Conservation (phyloP, 305 asterid species). For the Rubia peregrina region DNA sequence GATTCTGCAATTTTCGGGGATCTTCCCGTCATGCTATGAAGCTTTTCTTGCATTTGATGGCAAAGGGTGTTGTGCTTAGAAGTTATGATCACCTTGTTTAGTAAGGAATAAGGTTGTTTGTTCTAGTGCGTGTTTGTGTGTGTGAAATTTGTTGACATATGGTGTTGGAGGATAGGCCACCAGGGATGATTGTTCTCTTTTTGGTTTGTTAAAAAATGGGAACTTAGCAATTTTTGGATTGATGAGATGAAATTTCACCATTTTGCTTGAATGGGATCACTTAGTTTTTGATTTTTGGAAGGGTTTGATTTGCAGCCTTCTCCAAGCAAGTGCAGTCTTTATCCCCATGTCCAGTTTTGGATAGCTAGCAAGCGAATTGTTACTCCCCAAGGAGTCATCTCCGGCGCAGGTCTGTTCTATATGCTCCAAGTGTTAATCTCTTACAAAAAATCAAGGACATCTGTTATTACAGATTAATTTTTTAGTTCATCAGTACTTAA, state of each 20-base stretch:
- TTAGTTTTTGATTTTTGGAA: neutral
- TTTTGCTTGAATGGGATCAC: conserved; percentile 1
- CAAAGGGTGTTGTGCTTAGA: too few relatives aligned
- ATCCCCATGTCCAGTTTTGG: conserved; percentile 68
- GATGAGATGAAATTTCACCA: neutral
- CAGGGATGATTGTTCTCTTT: neutral
- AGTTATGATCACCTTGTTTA: neutral
- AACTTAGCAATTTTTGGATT: neutral
- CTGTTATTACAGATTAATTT: too few relatives aligned
- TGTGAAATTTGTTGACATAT: neutral
- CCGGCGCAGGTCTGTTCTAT: conserved; percentile 76
- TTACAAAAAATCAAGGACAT: neutral
- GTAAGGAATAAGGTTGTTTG: neutral
- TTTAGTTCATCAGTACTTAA: neutral
- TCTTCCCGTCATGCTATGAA: neutral
- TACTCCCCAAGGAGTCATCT: conserved; percentile 53
- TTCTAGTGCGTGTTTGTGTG: conserved; percentile 1
- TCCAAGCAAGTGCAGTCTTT: conserved; percentile 64
- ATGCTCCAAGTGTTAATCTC: conserved; percentile 1
- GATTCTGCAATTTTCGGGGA: conserved; percentile 3
- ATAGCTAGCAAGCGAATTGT: conserved; percentile 80
- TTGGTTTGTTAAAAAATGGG: neutral
- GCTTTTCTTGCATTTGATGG: neutral
- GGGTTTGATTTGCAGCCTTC: conserved; percentile 33
- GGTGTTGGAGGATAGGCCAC: too few relatives aligned